Conservation (phyloP, 1,284 basidiomycete genomes). For the Xanthoconium separans region DNA sequence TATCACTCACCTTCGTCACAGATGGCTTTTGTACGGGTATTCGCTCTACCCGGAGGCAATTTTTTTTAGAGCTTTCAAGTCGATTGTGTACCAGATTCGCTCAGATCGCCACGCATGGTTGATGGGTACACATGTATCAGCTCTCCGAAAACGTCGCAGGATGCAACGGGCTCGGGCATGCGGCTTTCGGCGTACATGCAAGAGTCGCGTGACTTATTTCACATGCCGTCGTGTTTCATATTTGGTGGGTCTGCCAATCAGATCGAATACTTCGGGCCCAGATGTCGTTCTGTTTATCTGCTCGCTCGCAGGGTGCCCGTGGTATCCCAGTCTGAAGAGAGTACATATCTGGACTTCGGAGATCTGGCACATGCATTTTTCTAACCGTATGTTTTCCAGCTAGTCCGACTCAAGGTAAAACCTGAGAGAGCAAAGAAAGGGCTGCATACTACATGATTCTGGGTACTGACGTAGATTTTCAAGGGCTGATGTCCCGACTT, state of each 20-base stretch:
- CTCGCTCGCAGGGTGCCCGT: neutral
- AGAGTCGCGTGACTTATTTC: neutral
- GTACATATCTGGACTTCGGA: neutral
- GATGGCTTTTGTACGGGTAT: neutral
- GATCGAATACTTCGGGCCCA: neutral
- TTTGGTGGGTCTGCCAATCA: neutral
- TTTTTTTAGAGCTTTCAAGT: neutral
- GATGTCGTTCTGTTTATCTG: no score
- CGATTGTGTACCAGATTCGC: no score
- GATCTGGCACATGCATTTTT: neutral
- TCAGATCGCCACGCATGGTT: neutral
- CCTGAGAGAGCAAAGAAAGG: no score
- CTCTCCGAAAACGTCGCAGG: neutral
- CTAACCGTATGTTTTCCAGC: neutral
- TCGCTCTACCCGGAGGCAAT: neutral
- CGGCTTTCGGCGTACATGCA: neutral
- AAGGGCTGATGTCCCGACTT: no score
- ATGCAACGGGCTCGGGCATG: neutral
- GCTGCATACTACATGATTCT: no score
- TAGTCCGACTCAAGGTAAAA: no score
- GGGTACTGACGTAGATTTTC: no score
- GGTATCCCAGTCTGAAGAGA: neutral
- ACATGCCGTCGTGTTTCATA: neutral
- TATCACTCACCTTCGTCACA: neutral
- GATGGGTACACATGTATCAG: no score